phyloP scores from a whole-genome alignment of 768 basidiomycete genomes.

The Agaricus subrufescens region DNA sequence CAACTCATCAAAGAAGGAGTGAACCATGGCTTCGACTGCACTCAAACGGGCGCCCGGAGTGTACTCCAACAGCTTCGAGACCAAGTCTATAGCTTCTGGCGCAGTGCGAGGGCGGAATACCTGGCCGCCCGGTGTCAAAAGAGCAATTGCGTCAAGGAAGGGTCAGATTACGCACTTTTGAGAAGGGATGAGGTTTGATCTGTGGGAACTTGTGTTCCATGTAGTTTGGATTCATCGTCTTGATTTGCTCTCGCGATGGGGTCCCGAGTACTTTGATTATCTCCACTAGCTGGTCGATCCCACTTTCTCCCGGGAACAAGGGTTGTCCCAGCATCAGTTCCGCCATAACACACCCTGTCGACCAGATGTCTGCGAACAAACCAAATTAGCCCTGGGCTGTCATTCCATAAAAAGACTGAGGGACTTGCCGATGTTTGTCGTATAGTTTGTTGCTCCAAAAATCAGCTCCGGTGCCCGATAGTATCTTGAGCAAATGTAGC shows the following conservation, averaged over 20 bases:
- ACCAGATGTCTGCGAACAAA: conserved; percentile 83
- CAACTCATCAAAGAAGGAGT: conserved; percentile 97
- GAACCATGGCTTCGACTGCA: conserved; percentile 87
- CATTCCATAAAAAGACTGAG: conserved; percentile 4
- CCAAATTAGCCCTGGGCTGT: conserved; percentile 11
- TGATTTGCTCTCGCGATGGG: conserved; percentile 98
- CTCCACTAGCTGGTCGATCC: conserved; percentile 98
- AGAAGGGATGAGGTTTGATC: conserved; percentile 99
- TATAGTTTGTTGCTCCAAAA: conserved; percentile 99
- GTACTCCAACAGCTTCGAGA: conserved; percentile 93
- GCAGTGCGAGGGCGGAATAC: conserved; percentile 98
- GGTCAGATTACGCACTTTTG: conserved; percentile 57
- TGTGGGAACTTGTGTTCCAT: conserved; percentile 99
- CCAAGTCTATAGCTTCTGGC: conserved; percentile 92
- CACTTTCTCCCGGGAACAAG: conserved; percentile 97
- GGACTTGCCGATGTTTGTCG: conserved; percentile 91
- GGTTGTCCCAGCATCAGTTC: conserved; percentile 99
- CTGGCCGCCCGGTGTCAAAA: conserved; percentile 31
- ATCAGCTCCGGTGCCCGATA: conserved; percentile 99
- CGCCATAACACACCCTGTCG: conserved; percentile 99
- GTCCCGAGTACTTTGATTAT: conserved; percentile 99
- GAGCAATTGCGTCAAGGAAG: conserved; percentile 2
- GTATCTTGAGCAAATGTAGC: conserved; percentile 99
- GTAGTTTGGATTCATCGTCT: conserved; percentile 99
- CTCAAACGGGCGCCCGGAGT: conserved; percentile 93